phyloP scores from a whole-genome alignment of 2,329 filamentous ascomycete species.

The Aspergillus pseudotamarii region DNA sequence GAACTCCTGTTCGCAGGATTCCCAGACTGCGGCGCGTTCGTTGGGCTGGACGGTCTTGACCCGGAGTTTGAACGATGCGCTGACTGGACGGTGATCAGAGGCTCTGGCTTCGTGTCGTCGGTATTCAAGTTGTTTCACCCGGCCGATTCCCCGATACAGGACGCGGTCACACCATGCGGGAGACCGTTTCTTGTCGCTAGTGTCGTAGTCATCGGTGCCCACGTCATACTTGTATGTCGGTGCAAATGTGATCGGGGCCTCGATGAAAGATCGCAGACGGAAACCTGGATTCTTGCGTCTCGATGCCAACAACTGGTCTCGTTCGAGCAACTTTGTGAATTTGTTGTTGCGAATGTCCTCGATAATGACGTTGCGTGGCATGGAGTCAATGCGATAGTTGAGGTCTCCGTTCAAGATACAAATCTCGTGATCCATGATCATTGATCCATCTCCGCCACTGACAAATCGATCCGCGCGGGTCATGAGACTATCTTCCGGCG shows the following conservation, averaged over 20 bases:
- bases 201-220: slow-evolving; percentile 90
- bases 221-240: slow-evolving; percentile 99
- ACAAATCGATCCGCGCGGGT: slow-evolving; percentile 77
- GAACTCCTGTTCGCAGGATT: slow-evolving; percentile 74
- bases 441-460: slow-evolving; percentile 89
- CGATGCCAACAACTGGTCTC: slow-evolving; percentile 89
- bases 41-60: slow-evolving; percentile 78
- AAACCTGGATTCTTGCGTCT: slow-evolving; percentile 88
- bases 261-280: slow-evolving; percentile 84
- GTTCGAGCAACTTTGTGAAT: slow-evolving; percentile 80
- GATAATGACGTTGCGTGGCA: slow-evolving; percentile 91
- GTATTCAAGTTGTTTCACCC: slow-evolving; percentile 87
- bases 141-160: slow-evolving; percentile 78
- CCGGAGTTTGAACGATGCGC: slow-evolving; percentile 77
- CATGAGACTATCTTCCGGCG: slow-evolving; percentile 67
- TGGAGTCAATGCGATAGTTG: slow-evolving; percentile 97
- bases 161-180: slow-evolving; percentile 97
- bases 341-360: slow-evolving; percentile 81
- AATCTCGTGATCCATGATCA: slow-evolving; percentile 97
- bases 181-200: slow-evolving; percentile 88
- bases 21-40: slow-evolving; percentile 68
- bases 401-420: slow-evolving; percentile 94
- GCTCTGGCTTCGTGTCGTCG: slow-evolving; percentile 83
- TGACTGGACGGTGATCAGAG: slow-evolving; percentile 92
- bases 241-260: slow-evolving; percentile 85